Percentiles rank a stretch among this genome's conserved stretches.
Conservation (phyloP, 1,139 yeast genomes). For the Protomyces arabidopsidicola region DNA sequence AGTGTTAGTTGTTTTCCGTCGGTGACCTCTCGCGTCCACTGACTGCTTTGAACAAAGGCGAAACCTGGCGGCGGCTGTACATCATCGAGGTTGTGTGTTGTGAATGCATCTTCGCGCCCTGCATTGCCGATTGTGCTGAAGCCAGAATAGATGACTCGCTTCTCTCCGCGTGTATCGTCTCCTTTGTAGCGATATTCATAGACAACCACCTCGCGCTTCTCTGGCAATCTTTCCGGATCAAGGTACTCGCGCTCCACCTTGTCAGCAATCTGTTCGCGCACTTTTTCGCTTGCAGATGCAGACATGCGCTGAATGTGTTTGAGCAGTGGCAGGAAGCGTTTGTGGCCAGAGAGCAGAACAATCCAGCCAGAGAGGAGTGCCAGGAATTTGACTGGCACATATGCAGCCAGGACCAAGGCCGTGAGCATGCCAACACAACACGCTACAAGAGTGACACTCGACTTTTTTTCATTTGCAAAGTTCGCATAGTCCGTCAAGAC, state of each 20-base stretch:
- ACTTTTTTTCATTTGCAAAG: slow-evolving; percentile 24
- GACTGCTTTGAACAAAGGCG: slow-evolving; percentile 8
- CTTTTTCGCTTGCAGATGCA: neutral
- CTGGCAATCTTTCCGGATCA: slow-evolving; percentile 7
- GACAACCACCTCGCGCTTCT: slow-evolving; percentile 9
- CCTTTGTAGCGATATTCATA: slow-evolving; percentile 10
- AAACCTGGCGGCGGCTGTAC: slow-evolving; percentile 20
- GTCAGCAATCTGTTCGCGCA: neutral
- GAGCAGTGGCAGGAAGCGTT: slow-evolving; percentile 12
- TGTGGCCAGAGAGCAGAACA: slow-evolving; percentile 16
- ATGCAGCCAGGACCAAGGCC: slow-evolving; percentile 6
- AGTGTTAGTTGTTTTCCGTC: neutral
- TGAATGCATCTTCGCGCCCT: slow-evolving; percentile 18
- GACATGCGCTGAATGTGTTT: slow-evolving; percentile 1
- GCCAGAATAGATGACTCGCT: slow-evolving; percentile 14
- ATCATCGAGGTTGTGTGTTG: slow-evolving; percentile 12
- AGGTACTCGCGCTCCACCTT: slow-evolving; percentile 18
- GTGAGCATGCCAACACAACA: slow-evolving; percentile 1
- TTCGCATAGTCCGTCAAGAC: slow-evolving; percentile 30
- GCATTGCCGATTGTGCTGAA: slow-evolving; percentile 25
- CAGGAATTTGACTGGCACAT: slow-evolving; percentile 15
- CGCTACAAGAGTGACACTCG: slow-evolving; percentile 11
- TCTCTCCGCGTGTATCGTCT: neutral
- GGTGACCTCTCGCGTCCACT: slow-evolving; percentile 5
- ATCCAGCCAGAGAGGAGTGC: slow-evolving; percentile 17